Evolutionary conservation across 2,329 filamentous ascomycete species (phyloP), one percentile per base, ranked within the genome.

Genomic region (Thielaviopsis populi): DNA sequence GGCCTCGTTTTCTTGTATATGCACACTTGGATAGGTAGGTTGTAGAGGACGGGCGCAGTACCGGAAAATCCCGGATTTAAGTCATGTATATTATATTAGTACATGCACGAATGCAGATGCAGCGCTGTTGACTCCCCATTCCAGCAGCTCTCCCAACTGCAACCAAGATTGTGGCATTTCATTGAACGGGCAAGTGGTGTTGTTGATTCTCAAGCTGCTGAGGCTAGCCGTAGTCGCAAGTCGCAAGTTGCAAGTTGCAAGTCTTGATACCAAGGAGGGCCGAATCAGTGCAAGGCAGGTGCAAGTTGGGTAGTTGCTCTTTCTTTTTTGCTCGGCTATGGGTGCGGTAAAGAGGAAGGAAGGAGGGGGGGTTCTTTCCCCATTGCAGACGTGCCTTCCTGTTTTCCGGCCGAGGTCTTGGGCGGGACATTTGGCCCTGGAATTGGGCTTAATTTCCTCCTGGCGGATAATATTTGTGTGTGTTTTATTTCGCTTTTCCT

Each of bases 391-490:
- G 24, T 24, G 42, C 43, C 59, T 64, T 64, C 63, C 63, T 53
- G 30, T 61, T 33, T 64, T 64, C 63, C 63, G 63, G 63, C 63
- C 63, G 63, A 64, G 63, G 63, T 63, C 27, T 61, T 50, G 2
- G 19, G 46, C 46, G 19, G 15, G 46, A 50, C 11, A 33, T 33
- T 33, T 19, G 43, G n/a, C 17, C 43, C 19, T n/a, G 19, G 22
- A 13, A 48, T 22, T 15, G 15, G 19, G 46, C 15, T 24, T 50
- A 50, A 50, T 50, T 50, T 50, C 19, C 24, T 24, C 5, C 11
- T 11, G 15, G 24, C 19, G 46, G 46, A 50, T 50, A 50, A 50
- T 50, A 50, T 10, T 48, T 10, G n/a, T 27, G 10, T 50, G 2
- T 27, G 11, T 37, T 37, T 13, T 17, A 22, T 33, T 11, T 13